These are phyloP conservation scores for Wickerhamia fluorescens DNA, from an alignment of 805 yeast genomes.

Conservation along the genomic window DNA sequence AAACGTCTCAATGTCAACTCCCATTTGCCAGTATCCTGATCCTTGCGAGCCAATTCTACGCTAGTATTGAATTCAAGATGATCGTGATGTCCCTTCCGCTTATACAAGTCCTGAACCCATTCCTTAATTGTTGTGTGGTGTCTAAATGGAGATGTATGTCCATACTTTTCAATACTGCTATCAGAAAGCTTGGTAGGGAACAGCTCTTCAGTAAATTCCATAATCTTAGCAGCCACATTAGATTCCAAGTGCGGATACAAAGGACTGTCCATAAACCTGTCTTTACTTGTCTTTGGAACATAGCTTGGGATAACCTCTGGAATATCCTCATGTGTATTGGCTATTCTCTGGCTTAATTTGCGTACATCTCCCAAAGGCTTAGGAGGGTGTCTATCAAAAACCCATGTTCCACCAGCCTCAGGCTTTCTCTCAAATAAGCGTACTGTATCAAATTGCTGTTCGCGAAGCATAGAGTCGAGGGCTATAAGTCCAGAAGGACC, in stretches of 20 bases:
- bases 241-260: conserved; percentile 16
- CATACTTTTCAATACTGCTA: conserved; percentile 10
- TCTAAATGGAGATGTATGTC: conserved; percentile 14
- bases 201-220: conserved; percentile 17
- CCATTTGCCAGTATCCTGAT: conserved; percentile 11
- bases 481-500: conserved; percentile 19
- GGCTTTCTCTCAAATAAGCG: conserved; percentile 14
- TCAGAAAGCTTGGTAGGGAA: conserved; percentile 11
- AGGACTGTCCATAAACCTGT: conserved; percentile 20
- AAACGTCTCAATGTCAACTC: conserved; percentile 9
- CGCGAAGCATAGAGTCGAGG: conserved; percentile 13
- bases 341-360: conserved; percentile 6
- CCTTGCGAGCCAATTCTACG: conserved; percentile 20
- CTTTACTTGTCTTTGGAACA: conserved; percentile 10
- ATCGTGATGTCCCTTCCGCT: conserved; percentile 14
- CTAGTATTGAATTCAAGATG: conserved; percentile 15
- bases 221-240: conserved; percentile 15
- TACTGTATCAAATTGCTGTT: conserved; percentile 9
- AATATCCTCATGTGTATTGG: conserved; percentile 7
- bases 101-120: conserved; percentile 15
- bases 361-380: conserved; percentile 10
- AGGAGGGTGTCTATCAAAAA: conserved; percentile 13
- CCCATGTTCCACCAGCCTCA: conserved; percentile 17
- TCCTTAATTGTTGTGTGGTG: conserved; percentile 11
- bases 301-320: conserved; percentile 11